phyloP scores from a whole-genome alignment of 192 early-diverging fungal genomes.

The Gonapodya prolifera region DNA sequence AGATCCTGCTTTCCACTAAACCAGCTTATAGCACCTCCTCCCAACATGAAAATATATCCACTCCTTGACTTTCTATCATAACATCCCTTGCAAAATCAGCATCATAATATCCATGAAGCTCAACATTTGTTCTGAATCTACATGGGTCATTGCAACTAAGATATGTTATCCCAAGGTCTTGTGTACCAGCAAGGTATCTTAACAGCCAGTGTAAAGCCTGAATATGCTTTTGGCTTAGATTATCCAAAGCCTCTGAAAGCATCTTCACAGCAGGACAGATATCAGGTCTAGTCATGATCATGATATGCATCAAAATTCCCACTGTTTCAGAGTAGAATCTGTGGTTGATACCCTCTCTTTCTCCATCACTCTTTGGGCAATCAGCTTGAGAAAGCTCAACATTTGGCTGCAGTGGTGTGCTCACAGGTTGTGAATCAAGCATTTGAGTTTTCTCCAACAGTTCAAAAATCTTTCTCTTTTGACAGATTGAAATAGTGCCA shows the following conservation, averaged over 20 bases:
- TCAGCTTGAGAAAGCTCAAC: background rate
- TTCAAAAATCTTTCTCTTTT: background rate
- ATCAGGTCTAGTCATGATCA: background rate
- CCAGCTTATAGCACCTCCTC: conserved; percentile 12
- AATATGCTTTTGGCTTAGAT: conserved; percentile 3
- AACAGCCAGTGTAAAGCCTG: conserved; percentile 2
- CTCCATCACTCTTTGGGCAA: background rate
- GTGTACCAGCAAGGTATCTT: conserved; percentile 11
- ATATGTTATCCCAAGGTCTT: conserved; percentile 14
- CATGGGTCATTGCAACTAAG: conserved; percentile 4
- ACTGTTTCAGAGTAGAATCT: background rate
- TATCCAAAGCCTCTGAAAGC: background rate
- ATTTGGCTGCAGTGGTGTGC: background rate
- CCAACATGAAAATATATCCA: conserved; percentile 14
- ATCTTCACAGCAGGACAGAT: too few species aligned
- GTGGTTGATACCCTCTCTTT: background rate
- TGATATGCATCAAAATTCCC: background rate
- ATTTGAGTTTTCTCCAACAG: background rate
- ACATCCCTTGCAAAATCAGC: conserved; percentile 11
- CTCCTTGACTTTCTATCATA: conserved; percentile 8
- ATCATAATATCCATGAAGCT: conserved; percentile 12
- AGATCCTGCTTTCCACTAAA: conserved; percentile 5
- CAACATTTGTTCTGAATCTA: background rate
- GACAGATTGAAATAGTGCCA: background rate
- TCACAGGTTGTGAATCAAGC: background rate